A percentile compares a stretch with the other conserved stretches of the same genome.
Conservation (phyloP, 2,329 filamentous ascomycete species). For the Fusarium burgessii region DNA sequence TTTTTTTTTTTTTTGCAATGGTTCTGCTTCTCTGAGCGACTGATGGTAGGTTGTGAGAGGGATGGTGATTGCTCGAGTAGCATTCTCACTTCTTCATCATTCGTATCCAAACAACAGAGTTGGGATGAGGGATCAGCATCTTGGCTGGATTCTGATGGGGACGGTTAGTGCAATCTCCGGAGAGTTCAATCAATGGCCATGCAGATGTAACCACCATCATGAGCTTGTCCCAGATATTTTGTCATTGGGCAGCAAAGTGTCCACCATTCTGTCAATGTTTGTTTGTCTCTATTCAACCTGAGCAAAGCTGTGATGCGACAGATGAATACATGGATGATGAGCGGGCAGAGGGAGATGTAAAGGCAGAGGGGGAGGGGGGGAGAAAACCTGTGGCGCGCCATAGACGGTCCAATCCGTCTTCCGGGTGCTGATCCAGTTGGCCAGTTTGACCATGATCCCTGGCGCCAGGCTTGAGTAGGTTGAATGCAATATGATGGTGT, state of each 20-base stretch:
- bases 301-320: constrained; percentile 13
- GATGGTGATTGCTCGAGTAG: constrained; percentile 27
- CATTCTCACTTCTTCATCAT: constrained; percentile 40
- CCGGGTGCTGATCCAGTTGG: constrained; percentile 61
- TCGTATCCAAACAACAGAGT: constrained; percentile 20
- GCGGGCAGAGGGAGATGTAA: constrained; percentile 12
- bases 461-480: constrained; percentile 28
- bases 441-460: constrained; percentile 50
- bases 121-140: constrained; percentile 19
- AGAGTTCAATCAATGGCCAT: constrained; percentile 24
- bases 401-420: constrained; percentile 52
- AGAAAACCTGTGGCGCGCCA: constrained; percentile 28
- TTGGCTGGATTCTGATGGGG: constrained; percentile 3
- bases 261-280: constrained; percentile 23
- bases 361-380: constrained; percentile 16
- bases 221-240: constrained; percentile 16
- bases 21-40: constrained; percentile 22
- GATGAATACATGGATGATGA: constrained; percentile 25
- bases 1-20: constrained; percentile 14
- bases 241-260: constrained; percentile 54
- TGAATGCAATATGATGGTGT: constrained; percentile 26
- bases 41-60: constrained; percentile 16
- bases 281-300: constrained; percentile 4
- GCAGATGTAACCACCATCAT: constrained; percentile 22
- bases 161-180: constrained; percentile 35